Evolutionary conservation across 1,284 basidiomycete species (phyloP).

Genomic region (Ustilago shanxiensis): DNA sequence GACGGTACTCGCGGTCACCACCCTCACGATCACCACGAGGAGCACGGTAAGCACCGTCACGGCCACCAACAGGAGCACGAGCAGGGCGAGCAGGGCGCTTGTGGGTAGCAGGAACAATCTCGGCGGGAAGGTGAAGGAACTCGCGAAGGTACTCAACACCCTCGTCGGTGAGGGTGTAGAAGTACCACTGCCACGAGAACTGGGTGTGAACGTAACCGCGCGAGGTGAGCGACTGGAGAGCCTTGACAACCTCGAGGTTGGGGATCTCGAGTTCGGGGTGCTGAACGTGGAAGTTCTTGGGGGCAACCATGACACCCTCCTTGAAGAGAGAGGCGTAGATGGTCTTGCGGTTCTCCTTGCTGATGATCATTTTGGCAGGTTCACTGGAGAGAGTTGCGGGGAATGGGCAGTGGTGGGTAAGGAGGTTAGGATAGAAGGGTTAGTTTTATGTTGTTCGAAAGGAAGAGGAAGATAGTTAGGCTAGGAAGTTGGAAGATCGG

Average conservation of each 20-base stretch:
- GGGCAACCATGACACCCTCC: slow-evolving; percentile 92
- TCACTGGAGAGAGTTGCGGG: slow-evolving; percentile 8
- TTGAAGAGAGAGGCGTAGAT: slow-evolving; percentile 70
- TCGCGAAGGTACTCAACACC: slow-evolving; percentile 70
- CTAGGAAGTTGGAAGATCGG: no score
- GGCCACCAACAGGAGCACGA: slow-evolving; percentile 62
- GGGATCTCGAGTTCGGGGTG: slow-evolving; percentile 97
- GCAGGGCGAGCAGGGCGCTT: slow-evolving; percentile 68
- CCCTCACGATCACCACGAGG: slow-evolving; percentile 67
- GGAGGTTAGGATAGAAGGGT: no score
- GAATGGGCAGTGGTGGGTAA: background rate
- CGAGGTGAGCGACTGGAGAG: slow-evolving; percentile 96
- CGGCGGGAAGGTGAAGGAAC: slow-evolving; percentile 69
- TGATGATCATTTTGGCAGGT: slow-evolving; percentile 65
- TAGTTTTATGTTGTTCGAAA: slow-evolving; percentile 9
- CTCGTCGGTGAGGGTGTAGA: slow-evolving; percentile 70
- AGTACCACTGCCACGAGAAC: slow-evolving; percentile 73
- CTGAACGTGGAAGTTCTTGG: slow-evolving; percentile 98
- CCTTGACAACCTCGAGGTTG: slow-evolving; percentile 99
- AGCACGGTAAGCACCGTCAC: slow-evolving; percentile 64
- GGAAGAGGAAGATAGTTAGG: background rate
- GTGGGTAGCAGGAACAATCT: slow-evolving; percentile 70
- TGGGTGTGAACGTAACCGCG: slow-evolving; percentile 97
- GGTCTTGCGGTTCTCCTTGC: slow-evolving; percentile 69
- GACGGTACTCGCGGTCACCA: slow-evolving; percentile 69